Base-by-base conservation (phyloP, 2,329 filamentous ascomycete genomes). In the Cadophora gregata region DNA sequence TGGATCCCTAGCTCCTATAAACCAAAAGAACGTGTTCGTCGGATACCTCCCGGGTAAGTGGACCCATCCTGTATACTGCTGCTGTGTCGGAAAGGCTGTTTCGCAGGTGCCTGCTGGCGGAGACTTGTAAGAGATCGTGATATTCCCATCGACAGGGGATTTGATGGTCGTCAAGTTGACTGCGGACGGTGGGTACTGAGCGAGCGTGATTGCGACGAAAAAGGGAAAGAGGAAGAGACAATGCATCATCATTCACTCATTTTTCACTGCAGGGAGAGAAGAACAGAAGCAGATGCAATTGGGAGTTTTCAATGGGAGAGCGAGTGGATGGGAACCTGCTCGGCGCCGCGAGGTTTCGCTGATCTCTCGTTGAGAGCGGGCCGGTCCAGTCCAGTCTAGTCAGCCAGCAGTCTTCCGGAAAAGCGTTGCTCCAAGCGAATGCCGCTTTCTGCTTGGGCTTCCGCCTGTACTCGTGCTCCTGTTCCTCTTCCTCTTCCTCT, bases 41-140 rank as follows among this genome's bases (percentile, higher is more conserved):
- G 82, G 78, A 70, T 82, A 86, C 31, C 80, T 77, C 53, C 82
- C 88, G 5, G 88, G 86, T 5, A 92, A 78, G 62, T 79, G 83
- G 64, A 92, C 86, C 84, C 90, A 92, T 73, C 90, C 90, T 4
- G 88, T 86, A 74, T 89, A 91, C 76, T 92, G 90, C 76, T 88
- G 84, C 77, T 93, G 90, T 0, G 81, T 81, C 53, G 82, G 75
- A 73, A 90, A 91, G 8, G 85, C 86, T 1, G 90, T 92, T 56
- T 81, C 84, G 77, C 90, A 93, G 14, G 85, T 88, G 55, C 85
- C 87, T 8, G 81, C 77, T 4, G 85, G 83, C 2, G 85, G 85
- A 42, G 83, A 80, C 74, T 90, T 92, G 81, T 90, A 93, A 64
- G 86, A 85, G 75, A 93, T 86, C 66, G 85, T 88, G 74, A 93